phyloP scores from a whole-genome alignment of 768 basidiomycete species.

The Rhizopogon vesiculosus region DNA sequence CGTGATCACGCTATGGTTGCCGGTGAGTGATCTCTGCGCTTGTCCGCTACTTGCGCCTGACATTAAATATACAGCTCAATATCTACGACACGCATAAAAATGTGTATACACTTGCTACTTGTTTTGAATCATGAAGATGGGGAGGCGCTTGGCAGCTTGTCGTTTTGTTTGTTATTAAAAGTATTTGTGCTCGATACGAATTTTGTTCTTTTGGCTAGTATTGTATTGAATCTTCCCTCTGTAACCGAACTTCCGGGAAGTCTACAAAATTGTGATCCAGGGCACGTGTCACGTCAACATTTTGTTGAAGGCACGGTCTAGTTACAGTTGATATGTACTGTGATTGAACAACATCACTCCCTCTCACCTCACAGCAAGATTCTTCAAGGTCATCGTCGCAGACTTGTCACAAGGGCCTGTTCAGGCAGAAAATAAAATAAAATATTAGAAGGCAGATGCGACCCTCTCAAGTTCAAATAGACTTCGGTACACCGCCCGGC shows the following conservation, averaged over 20 bases:
- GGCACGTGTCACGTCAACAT: not conserved
- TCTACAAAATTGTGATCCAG: too few species aligned
- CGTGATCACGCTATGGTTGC: conserved; percentile 90
- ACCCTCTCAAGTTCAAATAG: conserved; percentile 63
- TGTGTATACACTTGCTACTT: conserved; percentile 4
- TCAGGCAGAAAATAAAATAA: conserved; percentile 7
- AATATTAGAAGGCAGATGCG: conserved; percentile 40
- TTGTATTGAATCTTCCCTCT: conserved; percentile 4
- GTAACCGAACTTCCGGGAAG: not conserved
- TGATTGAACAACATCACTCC: not conserved
- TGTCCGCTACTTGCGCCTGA: not conserved
- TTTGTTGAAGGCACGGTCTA: not conserved
- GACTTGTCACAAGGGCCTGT: conserved; percentile 6
- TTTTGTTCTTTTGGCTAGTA: conserved; percentile 10
- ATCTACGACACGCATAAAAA: conserved; percentile 38
- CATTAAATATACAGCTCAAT: conserved; percentile 31
- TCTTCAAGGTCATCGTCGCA: not conserved
- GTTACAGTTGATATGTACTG: too few species aligned
- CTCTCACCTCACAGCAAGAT: not conserved
- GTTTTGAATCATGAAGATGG: not conserved
- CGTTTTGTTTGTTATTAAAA: conserved; percentile 8
- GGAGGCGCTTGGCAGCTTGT: not conserved
- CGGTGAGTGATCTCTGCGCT: conserved; percentile 37
- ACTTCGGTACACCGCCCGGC: conserved; percentile 58
- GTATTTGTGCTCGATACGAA: conserved; percentile 12